Conservation (phyloP, 495 filamentous ascomycete species). For the Penicillium bialowiezense region DNA sequence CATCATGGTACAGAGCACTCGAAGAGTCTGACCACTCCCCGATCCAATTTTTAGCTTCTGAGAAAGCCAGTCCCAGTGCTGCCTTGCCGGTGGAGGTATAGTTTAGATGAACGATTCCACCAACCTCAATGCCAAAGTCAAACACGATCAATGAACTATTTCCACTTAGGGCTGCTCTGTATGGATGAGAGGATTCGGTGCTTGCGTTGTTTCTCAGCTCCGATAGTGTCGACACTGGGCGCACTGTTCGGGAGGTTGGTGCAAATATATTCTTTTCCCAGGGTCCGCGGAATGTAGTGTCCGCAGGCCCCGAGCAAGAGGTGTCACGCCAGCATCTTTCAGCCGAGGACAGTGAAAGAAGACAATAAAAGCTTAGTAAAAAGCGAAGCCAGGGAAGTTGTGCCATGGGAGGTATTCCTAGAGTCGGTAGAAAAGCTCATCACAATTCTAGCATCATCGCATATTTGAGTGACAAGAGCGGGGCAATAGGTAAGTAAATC, state of each 20-base stretch:
- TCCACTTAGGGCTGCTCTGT: conserved; percentile 30
- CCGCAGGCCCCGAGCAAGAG: conserved; percentile 49
- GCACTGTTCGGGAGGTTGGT: conserved; percentile 51
- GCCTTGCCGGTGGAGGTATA: conserved; percentile 46
- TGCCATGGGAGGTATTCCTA: conserved; percentile 10
- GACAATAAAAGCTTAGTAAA: conserved; percentile 15
- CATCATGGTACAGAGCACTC: conserved; percentile 54
- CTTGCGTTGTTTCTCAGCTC: conserved; percentile 31
- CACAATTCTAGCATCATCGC: neutral
- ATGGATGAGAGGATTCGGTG: conserved; percentile 23
- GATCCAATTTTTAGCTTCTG: conserved; percentile 61
- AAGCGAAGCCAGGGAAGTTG: conserved; percentile 10
- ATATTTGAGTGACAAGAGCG: neutral
- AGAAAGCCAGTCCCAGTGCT: conserved; percentile 57
- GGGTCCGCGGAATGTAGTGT: conserved; percentile 53
- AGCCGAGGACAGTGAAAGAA: conserved; percentile 19
- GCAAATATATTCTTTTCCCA: conserved; percentile 64
- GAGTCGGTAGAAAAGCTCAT: neutral
- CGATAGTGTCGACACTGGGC: conserved; percentile 45
- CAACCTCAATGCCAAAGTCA: conserved; percentile 59
- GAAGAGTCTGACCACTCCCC: conserved; percentile 59
- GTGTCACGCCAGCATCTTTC: conserved; percentile 56
- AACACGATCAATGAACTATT: conserved; percentile 51
- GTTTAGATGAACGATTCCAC: conserved; percentile 51
- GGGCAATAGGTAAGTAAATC: neutral